Base-by-base conservation (phyloP, 2,329 filamentous ascomycete genomes). In the Cadophora malorum region DNA sequence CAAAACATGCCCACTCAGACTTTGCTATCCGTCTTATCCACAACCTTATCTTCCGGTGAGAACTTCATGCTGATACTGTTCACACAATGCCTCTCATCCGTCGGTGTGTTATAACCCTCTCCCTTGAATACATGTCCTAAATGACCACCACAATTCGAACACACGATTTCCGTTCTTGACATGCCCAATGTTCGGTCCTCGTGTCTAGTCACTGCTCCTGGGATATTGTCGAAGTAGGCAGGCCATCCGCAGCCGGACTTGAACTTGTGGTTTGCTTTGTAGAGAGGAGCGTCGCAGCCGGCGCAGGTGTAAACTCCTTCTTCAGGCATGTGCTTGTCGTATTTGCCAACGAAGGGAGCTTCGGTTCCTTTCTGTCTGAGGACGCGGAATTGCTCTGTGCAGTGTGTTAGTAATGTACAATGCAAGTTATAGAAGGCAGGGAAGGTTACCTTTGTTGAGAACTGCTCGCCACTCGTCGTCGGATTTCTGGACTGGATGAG, bases 241-340 rank as follows among this genome's bases (percentile, higher is more conserved):
- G 96, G 96, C 96, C 96, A 99, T 69, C 96, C 96, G 80, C 96
- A 99, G 52, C 94, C 93, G 21, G 92, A 96, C 80, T 92, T 92
- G 86, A 99, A 99, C 80, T 99, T 99, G 81, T 97, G 94, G 71
- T 86, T 86, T 33, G 96, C 94, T 79, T 90, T 95, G 87, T 99
- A 99, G 21, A 99, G 88, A 5, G 96, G 94, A 8, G 94, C 87
- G 33, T 90, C 80, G 84, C 96, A 99, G 63, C 88, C 96, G 21
- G 92, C 92, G 81, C 96, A 99, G 56, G 85, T 89, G 83, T 98
- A 99, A 65, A 93, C 87, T 67, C 96, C 96, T 5, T 85, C 78
- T 0, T 85, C 80, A 1, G 94, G 89, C 78, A 90, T 86, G 83
- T 97, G 94, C 79, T 95, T 93, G 83, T 99, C 91, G 79, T 91